Conservation (phyloP, 306 rosid species). For the Betula pendula region DNA sequence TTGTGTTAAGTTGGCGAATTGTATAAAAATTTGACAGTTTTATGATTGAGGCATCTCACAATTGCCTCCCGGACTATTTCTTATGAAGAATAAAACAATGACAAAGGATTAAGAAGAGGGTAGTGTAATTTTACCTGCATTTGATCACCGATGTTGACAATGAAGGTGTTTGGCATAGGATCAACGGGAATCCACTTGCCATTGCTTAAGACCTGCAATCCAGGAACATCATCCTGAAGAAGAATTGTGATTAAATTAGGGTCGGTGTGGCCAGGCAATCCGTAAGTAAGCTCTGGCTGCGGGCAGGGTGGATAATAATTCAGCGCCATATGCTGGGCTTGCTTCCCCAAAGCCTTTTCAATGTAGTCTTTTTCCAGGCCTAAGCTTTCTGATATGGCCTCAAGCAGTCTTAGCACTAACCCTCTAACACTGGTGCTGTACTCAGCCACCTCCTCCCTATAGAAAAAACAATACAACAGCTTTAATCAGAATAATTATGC, state of each 20-base stretch:
- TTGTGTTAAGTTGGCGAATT: too few relatives aligned
- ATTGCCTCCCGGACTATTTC: too few relatives aligned
- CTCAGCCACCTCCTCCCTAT: conserved; percentile 36
- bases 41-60: too few relatives aligned
- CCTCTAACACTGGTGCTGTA: conserved; percentile 43
- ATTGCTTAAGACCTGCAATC: conserved; percentile 48
- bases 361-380: conserved; percentile 33
- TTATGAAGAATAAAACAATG: too few relatives aligned
- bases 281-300: conserved; percentile 56
- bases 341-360: conserved; percentile 37
- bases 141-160: conserved; percentile 53
- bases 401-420: conserved; percentile 36
- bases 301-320: conserved; percentile 61
- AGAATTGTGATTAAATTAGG: conserved; percentile 48
- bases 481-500: neutral
- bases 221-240: conserved; percentile 56
- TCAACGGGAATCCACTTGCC: conserved; percentile 47
- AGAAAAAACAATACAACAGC: neutral
- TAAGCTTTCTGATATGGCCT: conserved; percentile 53
- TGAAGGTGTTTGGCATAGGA: conserved; percentile 51
- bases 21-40: too few relatives aligned
- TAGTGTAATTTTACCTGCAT: conserved; percentile 49
- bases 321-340: conserved; percentile 57
- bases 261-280: conserved; percentile 54
- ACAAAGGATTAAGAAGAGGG: too few relatives aligned